phyloP scores from a whole-genome alignment of 768 basidiomycete species.

The Lactarius psammicola region DNA sequence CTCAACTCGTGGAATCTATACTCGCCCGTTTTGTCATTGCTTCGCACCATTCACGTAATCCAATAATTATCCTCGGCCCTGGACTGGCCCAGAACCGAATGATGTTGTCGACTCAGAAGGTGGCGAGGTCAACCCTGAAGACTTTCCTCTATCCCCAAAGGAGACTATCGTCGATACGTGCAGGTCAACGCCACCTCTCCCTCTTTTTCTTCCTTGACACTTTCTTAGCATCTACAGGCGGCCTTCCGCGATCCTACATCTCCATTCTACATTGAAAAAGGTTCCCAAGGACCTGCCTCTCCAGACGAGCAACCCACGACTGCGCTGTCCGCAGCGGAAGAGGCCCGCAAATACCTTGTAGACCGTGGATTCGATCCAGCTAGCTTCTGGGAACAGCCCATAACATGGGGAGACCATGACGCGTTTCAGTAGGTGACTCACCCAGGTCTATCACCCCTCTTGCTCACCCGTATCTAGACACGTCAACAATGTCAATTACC shows the following conservation, averaged over 20 bases:
- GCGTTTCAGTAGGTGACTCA: conserved; percentile 60
- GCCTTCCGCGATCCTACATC: conserved; percentile 62
- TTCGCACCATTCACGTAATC: conserved; percentile 8
- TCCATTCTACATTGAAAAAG: conserved; percentile 63
- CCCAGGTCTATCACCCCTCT: not conserved
- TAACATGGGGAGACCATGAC: conserved; percentile 82
- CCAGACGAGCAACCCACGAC: conserved; percentile 45
- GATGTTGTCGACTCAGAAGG: not conserved
- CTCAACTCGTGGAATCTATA: conserved; percentile 17
- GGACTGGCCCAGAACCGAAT: too few relatives aligned
- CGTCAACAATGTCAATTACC: conserved; percentile 74
- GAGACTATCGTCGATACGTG: conserved; percentile 17
- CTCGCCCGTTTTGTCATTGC: not conserved
- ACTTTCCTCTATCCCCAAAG: not conserved
- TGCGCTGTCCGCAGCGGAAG: conserved; percentile 29
- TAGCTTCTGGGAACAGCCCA: conserved; percentile 74
- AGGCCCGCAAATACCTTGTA: conserved; percentile 45
- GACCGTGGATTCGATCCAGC: conserved; percentile 55
- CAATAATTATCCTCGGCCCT: too few relatives aligned
- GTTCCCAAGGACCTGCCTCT: conserved; percentile 56
- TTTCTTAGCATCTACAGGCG: conserved; percentile 52
- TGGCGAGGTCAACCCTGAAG: not conserved
- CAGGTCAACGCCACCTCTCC: conserved; percentile 6
- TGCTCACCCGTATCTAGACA: conserved; percentile 48
- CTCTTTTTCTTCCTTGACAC: conserved; percentile 4